Base-by-base conservation (phyloP, 2,329 filamentous ascomycete genomes). In the Fusarium sp. region DNA sequence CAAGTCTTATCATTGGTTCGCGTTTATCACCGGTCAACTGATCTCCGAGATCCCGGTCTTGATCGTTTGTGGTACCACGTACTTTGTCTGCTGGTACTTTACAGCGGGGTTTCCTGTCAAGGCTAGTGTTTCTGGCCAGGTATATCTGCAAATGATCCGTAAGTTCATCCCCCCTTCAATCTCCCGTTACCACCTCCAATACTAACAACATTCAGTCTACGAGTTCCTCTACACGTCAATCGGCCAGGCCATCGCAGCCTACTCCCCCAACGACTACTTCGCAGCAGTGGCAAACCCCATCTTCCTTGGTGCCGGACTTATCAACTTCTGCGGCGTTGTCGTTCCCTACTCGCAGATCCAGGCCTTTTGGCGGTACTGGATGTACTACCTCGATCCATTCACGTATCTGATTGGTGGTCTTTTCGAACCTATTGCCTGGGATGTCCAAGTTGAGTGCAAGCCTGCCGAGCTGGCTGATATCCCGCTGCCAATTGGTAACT, bases 221-320 rank as follows among this genome's bases (percentile, higher is more conserved):
- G 87, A 89, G 76, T 87, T 89, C 67, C 76, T 89, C 27, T 89
- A 88, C 77, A 87, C 85, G 0, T 84, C 84, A 3, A 86, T 91
- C 45, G 89, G 88, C 1, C 88, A 91, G 73, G 87, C 88, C 69
- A 81, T 90, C 27, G 87, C 87, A 0, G 87, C 88, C 2, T 90
- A 88, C 66, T 86, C 87, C 0, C 88, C 88, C 1, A 89, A 88
- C 64, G 86, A 84, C 87, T 30, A 52, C 20, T 89, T 89, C 53
- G 87, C 88, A 0, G 81, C 86, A 0, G 80, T 90, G 7, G 83
- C 84, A 67, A 89, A 89, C 70, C 87, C 87, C 7, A 20, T 57
- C 1, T 22, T 40, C n/a, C 14, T 63, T 24, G 57, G 49, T 2
- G 57, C 49, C 4, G 57, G 24, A 7, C 61, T 72, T n/a, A 47